Percentiles rank a stretch among this genome's conserved stretches.
phyloP scores from a whole-genome alignment of 352 stramenopile species.

The Pythium apleroticum region DNA sequence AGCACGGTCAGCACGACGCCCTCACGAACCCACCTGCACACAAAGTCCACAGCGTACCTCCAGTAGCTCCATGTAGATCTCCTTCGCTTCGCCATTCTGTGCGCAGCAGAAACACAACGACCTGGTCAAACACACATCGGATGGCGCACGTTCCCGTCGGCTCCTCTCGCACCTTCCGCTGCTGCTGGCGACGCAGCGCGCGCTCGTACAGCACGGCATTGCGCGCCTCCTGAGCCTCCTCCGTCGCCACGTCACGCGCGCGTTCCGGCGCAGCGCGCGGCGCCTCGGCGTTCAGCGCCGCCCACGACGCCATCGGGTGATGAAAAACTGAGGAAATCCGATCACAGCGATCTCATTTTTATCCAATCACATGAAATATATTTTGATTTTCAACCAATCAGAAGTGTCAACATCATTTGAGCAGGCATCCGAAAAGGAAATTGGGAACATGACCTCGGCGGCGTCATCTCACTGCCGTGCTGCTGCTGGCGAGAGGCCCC shows the following conservation, averaged over 20 bases:
- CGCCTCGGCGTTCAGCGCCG: conserved; percentile 52
- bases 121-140: too few relatives aligned
- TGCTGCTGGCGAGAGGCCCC: too few relatives aligned
- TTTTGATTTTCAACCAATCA: not conserved
- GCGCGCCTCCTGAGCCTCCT: conserved; percentile 71
- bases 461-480: too few relatives aligned
- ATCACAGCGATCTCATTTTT: not conserved
- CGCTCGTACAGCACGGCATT: conserved; percentile 60
- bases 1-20: not conserved
- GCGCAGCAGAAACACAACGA: not conserved
- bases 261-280: conserved; percentile 22
- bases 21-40: not conserved
- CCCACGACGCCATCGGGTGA: conserved; percentile 55
- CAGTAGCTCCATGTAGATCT: conserved; percentile 36
- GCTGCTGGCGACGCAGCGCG: conserved; percentile 67
- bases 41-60: conserved; percentile 5
- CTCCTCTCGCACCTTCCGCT: conserved; percentile 31
- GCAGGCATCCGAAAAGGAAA: too few relatives aligned
- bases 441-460: too few relatives aligned
- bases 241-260: conserved; percentile 32
- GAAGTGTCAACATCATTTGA: too few relatives aligned
- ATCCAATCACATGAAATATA: not conserved
- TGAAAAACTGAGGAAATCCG: not conserved
- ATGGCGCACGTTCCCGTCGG: not conserved
- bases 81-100: conserved; percentile 33